Evolutionary conservation across 2,329 filamentous ascomycete genomes (phyloP).

Genomic region (Fusarium liriodendri): DNA sequence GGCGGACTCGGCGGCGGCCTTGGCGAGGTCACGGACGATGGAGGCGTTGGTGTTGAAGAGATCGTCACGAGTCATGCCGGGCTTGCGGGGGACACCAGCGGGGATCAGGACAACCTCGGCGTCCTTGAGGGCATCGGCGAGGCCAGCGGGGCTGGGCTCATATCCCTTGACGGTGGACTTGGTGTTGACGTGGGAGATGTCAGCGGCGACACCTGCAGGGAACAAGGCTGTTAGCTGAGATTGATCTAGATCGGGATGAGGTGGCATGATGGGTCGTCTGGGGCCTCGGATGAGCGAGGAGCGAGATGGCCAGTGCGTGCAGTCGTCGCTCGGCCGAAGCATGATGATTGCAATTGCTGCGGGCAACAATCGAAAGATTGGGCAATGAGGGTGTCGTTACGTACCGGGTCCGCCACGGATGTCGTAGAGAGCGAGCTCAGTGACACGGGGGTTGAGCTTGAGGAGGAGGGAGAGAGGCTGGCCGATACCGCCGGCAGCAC

Average conservation of each 20-base stretch:
- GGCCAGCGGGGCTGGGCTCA: conserved; percentile 79
- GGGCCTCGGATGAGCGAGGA: not conserved
- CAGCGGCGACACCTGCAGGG: conserved; percentile 90
- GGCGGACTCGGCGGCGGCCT: conserved; percentile 87
- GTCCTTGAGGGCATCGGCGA: conserved; percentile 83
- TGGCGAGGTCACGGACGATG: conserved; percentile 98
- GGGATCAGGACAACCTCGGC: conserved; percentile 97
- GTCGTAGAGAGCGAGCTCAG: conserved; percentile 96
- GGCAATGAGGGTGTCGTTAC: conserved; percentile 46
- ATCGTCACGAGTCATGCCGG: conserved; percentile 99
- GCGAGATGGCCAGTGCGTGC: not conserved
- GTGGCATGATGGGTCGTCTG: conserved; percentile 25
- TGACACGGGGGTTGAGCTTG: conserved; percentile 97
- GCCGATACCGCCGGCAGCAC: conserved; percentile 97
- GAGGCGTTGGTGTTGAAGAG: conserved; percentile 99
- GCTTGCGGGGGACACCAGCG: conserved; percentile 98
- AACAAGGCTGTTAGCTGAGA: conserved; percentile 34
- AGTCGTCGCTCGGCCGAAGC: not conserved
- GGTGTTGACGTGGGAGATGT: conserved; percentile 99
- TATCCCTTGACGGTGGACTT: conserved; percentile 95
- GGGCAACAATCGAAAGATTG: not conserved
- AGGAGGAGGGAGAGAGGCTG: conserved; percentile 97
- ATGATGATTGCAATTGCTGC: conserved; percentile 10
- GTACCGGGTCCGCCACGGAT: conserved; percentile 93
- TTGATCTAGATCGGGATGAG: conserved; percentile 16